These are phyloP conservation scores for Pseudogymnoascus sp. DNA, from an alignment of 2,329 filamentous ascomycete genomes.

Conservation along the genomic window DNA sequence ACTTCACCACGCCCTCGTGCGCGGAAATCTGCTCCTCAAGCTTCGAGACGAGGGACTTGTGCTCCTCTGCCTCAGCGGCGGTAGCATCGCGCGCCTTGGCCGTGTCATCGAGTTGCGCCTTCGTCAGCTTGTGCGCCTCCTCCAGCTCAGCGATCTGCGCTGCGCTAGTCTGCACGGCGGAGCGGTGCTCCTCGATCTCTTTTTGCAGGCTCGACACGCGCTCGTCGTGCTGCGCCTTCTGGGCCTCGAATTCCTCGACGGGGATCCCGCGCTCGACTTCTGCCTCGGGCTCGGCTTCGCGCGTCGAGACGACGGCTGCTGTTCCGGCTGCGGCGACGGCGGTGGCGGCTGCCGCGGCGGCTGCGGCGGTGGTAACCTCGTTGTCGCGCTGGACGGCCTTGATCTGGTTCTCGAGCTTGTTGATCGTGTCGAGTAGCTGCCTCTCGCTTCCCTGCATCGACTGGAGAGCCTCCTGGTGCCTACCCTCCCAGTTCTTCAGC, in stretches of 20 bases:
- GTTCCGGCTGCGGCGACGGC: constrained; percentile 35
- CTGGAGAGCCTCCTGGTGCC: constrained; percentile 63
- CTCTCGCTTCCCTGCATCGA: constrained; percentile 66
- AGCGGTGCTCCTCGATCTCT: constrained; percentile 32
- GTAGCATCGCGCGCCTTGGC: constrained; percentile 21
- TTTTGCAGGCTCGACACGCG: constrained; percentile 20
- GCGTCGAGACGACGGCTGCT: constrained; percentile 34
- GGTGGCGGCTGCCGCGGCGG: constrained; percentile 23
- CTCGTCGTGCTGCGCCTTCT: constrained; percentile 64
- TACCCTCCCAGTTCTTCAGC: constrained; percentile 64
- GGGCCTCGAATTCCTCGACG: constrained; percentile 59
- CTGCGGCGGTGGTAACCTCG: constrained; percentile 19
- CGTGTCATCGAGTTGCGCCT: not conserved
- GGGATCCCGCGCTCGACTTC: constrained; percentile 76
- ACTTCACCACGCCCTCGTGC: constrained; percentile 51
- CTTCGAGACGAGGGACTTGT: constrained; percentile 39
- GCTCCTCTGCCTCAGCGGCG: constrained; percentile 35
- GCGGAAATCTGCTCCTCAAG: constrained; percentile 53
- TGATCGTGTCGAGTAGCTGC: constrained; percentile 63
- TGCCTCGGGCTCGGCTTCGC: constrained; percentile 48
- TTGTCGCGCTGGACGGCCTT: constrained; percentile 46
- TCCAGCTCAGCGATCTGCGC: constrained; percentile 36
- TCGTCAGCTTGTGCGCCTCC: not conserved
- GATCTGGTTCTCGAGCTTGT: constrained; percentile 59
- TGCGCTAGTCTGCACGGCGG: constrained; percentile 28